Percentiles rank a stretch among this genome's conserved stretches.
These are phyloP conservation scores for Phyllosticta citriasiana DNA, from an alignment of 2,329 filamentous ascomycete genomes.

Conservation along the genomic window DNA sequence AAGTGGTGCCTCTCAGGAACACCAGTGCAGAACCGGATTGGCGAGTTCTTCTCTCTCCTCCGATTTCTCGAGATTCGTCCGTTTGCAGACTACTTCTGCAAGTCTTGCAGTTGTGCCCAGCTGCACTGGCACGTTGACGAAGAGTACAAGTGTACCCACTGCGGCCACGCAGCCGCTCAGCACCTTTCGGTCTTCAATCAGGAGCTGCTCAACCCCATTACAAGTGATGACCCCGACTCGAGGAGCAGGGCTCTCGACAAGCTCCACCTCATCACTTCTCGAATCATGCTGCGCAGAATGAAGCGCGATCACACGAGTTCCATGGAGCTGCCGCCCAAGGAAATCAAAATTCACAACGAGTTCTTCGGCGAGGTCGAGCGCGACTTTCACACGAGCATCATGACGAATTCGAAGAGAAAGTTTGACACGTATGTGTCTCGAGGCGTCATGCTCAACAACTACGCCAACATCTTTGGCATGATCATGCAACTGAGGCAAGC, in stretches of 20 bases:
- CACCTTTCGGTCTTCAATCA: constrained; percentile 85
- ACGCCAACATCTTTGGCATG: constrained; percentile 96
- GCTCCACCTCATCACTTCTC: constrained; percentile 77
- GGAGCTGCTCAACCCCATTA: constrained; percentile 75
- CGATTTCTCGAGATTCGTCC: constrained; percentile 83
- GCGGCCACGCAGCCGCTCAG: constrained; percentile 54
- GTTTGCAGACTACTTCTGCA: constrained; percentile 92
- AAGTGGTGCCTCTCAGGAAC: constrained; percentile 96
- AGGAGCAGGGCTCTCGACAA: constrained; percentile 68
- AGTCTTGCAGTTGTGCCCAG: constrained; percentile 67
- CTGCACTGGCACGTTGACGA: constrained; percentile 76
- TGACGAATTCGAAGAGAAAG: constrained; percentile 77
- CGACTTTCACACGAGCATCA: constrained; percentile 91
- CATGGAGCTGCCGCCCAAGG: constrained; percentile 94
- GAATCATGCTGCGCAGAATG: constrained; percentile 90
- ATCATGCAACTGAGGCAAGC: constrained; percentile 99
- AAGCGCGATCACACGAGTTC: constrained; percentile 89
- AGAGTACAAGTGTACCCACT: constrained; percentile 59
- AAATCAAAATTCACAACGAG: constrained; percentile 82
- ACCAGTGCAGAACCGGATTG: constrained; percentile 91
- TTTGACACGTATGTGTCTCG: constrained; percentile 95
- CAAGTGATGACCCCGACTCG: constrained; percentile 36
- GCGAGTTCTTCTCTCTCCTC: constrained; percentile 90
- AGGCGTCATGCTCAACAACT: constrained; percentile 89
- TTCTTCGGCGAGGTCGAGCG: constrained; percentile 96